Evolutionary conservation across 2,329 filamentous ascomycete genomes (phyloP).

Genomic region (Fusarium solani-melongenae): DNA sequence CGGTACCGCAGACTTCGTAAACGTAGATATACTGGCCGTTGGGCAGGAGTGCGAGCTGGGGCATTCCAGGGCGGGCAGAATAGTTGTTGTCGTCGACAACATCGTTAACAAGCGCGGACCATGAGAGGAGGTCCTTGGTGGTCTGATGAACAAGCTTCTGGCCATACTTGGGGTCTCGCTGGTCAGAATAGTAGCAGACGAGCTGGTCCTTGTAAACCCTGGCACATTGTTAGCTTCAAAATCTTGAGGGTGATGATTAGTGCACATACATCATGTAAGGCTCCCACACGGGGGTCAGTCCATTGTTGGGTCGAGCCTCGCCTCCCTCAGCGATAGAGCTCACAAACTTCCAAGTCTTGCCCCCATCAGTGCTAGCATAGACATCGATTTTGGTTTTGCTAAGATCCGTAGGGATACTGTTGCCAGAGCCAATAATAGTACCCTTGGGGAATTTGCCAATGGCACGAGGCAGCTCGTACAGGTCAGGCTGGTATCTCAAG

Average conservation of each 20-base stretch:
- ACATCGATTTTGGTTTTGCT: slow-evolving; percentile 75
- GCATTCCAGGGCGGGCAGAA: slow-evolving; percentile 75
- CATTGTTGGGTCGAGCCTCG: slow-evolving; percentile 70
- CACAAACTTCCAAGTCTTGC: slow-evolving; percentile 73
- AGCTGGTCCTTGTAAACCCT: slow-evolving; percentile 67
- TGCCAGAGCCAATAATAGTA: slow-evolving; percentile 72
- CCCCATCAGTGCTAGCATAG: slow-evolving; percentile 72
- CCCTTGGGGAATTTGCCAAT: slow-evolving; percentile 70
- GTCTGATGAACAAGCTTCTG: slow-evolving; percentile 77
- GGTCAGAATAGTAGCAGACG: slow-evolving; percentile 77
- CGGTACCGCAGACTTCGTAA: slow-evolving; percentile 68
- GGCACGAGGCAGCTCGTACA: slow-evolving; percentile 70
- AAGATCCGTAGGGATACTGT: slow-evolving; percentile 68
- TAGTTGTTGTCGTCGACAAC: slow-evolving; percentile 68
- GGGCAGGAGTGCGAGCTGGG: slow-evolving; percentile 67
- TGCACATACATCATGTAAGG: slow-evolving; percentile 67
- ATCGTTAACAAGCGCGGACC: slow-evolving; percentile 67
- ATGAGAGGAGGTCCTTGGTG: slow-evolving; percentile 67
- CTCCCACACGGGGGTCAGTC: slow-evolving; percentile 77
- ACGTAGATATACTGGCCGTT: slow-evolving; percentile 66
- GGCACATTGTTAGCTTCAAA: neutral
- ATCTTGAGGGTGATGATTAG: fast-evolving
- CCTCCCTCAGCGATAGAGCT: slow-evolving; percentile 73
- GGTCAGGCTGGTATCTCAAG: slow-evolving; percentile 76
- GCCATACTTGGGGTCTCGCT: slow-evolving; percentile 70